A percentile compares a stretch with the other conserved stretches of the same genome.
phyloP scores from a whole-genome alignment of 1,139 yeast genomes.

The Taphrina flavorubra region DNA sequence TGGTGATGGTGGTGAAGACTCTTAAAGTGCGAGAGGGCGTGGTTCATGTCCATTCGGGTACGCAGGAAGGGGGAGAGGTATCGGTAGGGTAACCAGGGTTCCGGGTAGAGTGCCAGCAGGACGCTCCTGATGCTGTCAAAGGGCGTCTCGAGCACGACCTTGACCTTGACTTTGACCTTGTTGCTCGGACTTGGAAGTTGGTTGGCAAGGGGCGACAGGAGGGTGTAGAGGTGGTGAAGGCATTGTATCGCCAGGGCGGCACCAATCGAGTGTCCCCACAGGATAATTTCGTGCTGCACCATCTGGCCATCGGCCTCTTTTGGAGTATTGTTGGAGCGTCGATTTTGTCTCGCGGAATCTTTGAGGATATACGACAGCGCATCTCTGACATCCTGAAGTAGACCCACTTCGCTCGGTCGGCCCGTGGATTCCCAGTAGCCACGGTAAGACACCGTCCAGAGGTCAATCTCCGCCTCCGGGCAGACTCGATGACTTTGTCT shows the following conservation, averaged over 20 bases:
- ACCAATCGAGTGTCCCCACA: constrained; percentile 41
- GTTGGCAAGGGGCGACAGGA: background rate
- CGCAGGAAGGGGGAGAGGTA: constrained; percentile 35
- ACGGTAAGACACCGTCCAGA: constrained; percentile 37
- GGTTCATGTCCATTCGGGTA: constrained; percentile 14
- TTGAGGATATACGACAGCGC: background rate
- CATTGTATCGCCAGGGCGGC: constrained; percentile 24
- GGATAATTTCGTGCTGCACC: background rate
- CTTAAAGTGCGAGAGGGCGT: constrained; percentile 11
- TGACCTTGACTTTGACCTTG: background rate
- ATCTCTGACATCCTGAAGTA: constrained; percentile 25
- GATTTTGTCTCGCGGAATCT: background rate
- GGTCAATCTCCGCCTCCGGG: background rate
- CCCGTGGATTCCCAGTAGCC: constrained; percentile 38
- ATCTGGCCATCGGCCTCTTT: background rate
- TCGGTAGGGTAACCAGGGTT: constrained; percentile 38
- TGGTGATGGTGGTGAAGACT: background rate
- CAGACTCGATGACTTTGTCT: background rate
- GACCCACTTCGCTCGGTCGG: constrained; percentile 27
- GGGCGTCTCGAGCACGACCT: constrained; percentile 36
- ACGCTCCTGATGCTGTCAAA: constrained; percentile 15
- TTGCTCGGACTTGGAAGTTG: background rate
- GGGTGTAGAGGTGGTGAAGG: constrained; percentile 1
- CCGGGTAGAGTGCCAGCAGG: constrained; percentile 31
- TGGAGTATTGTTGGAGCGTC: background rate